Evolutionary conservation across 345 rosid genomes (phyloP).

Genomic region (Eucalyptus viminalis): DNA sequence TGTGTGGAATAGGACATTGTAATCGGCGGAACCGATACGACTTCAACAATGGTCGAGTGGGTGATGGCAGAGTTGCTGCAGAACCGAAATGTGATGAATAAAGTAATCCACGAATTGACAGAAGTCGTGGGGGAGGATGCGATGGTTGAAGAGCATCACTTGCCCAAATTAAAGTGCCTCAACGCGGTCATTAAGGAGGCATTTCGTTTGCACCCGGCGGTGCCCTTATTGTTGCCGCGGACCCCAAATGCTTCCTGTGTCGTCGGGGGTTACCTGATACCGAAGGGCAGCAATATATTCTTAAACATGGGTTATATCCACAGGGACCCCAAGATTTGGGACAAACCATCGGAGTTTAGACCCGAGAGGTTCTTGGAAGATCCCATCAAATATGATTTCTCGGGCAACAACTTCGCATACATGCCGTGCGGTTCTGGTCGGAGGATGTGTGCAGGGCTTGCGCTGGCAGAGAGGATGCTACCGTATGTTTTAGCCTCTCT

Average conservation of each 20-base stretch:
- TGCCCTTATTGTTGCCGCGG: background rate
- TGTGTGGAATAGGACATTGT: background rate
- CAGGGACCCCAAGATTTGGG: background rate
- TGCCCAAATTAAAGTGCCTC: background rate
- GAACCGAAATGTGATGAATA: constrained; percentile 3
- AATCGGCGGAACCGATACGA: background rate
- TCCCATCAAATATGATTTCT: background rate
- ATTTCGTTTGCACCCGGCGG: background rate
- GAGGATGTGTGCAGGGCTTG: background rate
- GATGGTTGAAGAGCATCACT: background rate
- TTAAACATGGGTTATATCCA: background rate
- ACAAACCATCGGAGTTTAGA: background rate
- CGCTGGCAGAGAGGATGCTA: background rate
- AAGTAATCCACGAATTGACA: background rate
- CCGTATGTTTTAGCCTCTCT: background rate
- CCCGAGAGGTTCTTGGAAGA: background rate
- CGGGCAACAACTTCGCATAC: background rate
- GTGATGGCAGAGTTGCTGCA: constrained; percentile 28
- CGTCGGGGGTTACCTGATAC: background rate
- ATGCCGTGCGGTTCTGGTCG: background rate
- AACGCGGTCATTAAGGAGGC: background rate
- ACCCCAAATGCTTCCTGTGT: background rate
- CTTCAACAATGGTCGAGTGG: constrained; percentile 28
- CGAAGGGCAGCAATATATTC: background rate
- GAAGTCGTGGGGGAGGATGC: background rate